Evolutionary conservation across 2,329 filamentous ascomycete species (phyloP), one percentile per base, ranked within the genome.

Genomic region (Calonectria pauciramosa): DNA sequence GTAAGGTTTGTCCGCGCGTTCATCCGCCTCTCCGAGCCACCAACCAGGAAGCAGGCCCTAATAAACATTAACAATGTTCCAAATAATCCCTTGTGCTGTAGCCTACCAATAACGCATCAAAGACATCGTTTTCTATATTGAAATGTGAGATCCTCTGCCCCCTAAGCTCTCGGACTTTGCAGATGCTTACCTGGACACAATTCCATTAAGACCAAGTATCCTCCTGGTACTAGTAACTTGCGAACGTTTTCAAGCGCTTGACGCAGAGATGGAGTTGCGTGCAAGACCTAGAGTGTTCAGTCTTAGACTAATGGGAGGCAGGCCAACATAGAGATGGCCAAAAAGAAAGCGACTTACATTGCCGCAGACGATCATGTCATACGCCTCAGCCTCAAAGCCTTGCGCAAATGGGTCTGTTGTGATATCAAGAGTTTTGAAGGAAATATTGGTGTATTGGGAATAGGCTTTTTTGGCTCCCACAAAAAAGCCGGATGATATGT

Each of bases 401-500:
- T 67, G 64, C 47, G 26, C 44, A 11, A 67, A 4, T 8, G 64
- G 64, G 32, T 67, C 44, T 26, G 3, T 20, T 28, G 64, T 34
- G 4, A 67, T 54, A 18, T 67, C 64, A 28, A 51, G n/a, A 23
- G 30, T 28, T 36, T 38, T 67, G 47, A 16, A 67, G 18, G 6
- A 14, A 23, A 67, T 14, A 13, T 67, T 52, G 20, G 20, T 1
- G 47, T 51, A 34, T 1, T 67, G 9, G 5, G 30, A 16, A 20
- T 54, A 51, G 8, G 11, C 6, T 20, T 67, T 23, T 16, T 67
- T 67, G 47, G 64, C 47, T 28, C 9, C 18, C 11, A 26, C 30
- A 8, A 67, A 52, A 47, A 67, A 67, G 20, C 28, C 41, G 14
- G 64, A 16, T n/a, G 64, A 67, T 20, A 67, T 36, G 20, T 67